Conservation (phyloP, 2,329 filamentous ascomycete species). For the Pseudogymnoascus sp. region DNA sequence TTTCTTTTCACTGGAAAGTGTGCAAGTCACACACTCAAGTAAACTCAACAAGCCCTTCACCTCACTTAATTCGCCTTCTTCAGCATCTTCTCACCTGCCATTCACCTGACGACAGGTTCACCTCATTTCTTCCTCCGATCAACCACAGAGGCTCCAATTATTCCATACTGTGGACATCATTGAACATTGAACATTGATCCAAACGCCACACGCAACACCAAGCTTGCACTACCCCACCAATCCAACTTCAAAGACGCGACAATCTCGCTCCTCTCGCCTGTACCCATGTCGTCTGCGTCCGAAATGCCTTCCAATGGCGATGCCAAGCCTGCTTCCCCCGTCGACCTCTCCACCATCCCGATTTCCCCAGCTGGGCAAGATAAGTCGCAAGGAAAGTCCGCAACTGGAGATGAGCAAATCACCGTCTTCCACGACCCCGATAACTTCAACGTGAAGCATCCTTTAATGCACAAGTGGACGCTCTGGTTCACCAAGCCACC, state of each 20-base stretch:
- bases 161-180: not conserved
- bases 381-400: constrained; percentile 37
- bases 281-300: constrained; percentile 21
- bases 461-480: constrained; percentile 94
- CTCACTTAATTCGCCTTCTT: not conserved
- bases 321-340: constrained; percentile 36
- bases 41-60: not conserved
- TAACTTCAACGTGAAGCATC: constrained; percentile 99
- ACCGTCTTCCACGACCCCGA: constrained; percentile 98
- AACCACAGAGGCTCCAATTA: not conserved
- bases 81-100: not conserved
- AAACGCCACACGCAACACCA: constrained; percentile 1
- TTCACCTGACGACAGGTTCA: constrained; percentile 3
- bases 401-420: constrained; percentile 53
- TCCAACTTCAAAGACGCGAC: not conserved
- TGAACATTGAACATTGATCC: constrained; percentile 2
- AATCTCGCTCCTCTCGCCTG: not conserved
- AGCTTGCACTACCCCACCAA: constrained; percentile 11
- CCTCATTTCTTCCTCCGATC: not conserved
- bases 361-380: constrained; percentile 56
- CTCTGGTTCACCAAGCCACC: constrained; percentile 99
- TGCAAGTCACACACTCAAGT: not conserved
- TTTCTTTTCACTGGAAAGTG: constrained; percentile 6
- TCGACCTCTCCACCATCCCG: constrained; percentile 60
- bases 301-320: constrained; percentile 17